Percentiles rank a stretch among this genome's conserved stretches.
Evolutionary conservation across 805 yeast species (phyloP).

Genomic region (Sugiyamaella chiloensis): DNA sequence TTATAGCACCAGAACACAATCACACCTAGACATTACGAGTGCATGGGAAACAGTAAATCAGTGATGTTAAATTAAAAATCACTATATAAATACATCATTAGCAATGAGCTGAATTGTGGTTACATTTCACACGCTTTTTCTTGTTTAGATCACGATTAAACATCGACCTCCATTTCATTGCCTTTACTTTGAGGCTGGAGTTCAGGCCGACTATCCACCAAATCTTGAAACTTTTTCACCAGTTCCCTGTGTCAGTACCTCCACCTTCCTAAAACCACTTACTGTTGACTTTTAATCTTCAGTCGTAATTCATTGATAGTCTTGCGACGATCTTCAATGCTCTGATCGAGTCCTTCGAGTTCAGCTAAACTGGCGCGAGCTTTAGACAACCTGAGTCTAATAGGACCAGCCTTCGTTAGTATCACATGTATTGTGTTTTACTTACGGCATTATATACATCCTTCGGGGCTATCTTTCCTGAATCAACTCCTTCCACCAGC

Average conservation of each 20-base stretch:
- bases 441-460: conserved; percentile 29
- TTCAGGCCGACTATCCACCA: not conserved
- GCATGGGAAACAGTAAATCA: too few species aligned
- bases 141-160: too few species aligned
- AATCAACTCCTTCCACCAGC: conserved; percentile 21
- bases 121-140: too few species aligned
- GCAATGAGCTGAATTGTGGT: too few species aligned
- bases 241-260: not conserved
- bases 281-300: conserved; percentile 27
- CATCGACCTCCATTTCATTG: too few species aligned
- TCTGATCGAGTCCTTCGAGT: conserved; percentile 26
- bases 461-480: conserved; percentile 26
- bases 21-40: too few species aligned
- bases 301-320: conserved; percentile 32
- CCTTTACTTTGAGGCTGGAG: too few species aligned
- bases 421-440: not conserved
- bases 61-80: too few species aligned
- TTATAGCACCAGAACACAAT: too few species aligned
- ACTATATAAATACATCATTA: too few species aligned
- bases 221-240: not conserved
- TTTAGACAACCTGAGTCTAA: conserved; percentile 25
- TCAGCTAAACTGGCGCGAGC: conserved; percentile 23
- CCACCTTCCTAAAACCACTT: not conserved
- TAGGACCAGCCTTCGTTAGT: conserved; percentile 26
- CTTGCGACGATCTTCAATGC: conserved; percentile 23